Percentiles rank a stretch among this genome's conserved stretches.
phyloP scores from a whole-genome alignment of 768 basidiomycete species.

The Gloeopeniophorella convolvens region DNA sequence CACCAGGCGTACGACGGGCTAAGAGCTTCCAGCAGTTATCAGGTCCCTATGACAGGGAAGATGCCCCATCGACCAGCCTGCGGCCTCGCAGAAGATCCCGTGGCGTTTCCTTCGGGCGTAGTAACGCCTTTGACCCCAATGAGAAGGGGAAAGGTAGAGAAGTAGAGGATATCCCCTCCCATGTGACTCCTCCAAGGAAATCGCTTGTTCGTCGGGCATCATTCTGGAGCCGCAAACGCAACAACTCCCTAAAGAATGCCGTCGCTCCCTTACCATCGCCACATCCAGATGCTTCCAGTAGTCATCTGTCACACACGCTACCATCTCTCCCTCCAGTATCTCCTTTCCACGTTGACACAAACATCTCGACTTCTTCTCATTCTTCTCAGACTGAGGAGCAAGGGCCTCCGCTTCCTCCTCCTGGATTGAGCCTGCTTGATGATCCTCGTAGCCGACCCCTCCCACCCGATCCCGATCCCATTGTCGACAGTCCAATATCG shows the following conservation, averaged over 20 bases:
- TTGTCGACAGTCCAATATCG: slow-evolving; percentile 11
- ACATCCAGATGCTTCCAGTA: slow-evolving; percentile 23
- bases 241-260: slow-evolving; percentile 35
- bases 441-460: background rate
- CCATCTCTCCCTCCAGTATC: slow-evolving; percentile 38
- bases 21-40: slow-evolving; percentile 47
- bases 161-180: slow-evolving; percentile 28
- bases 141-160: slow-evolving; percentile 40
- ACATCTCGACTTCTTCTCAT: slow-evolving; percentile 20
- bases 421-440: slow-evolving; percentile 9
- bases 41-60: slow-evolving; percentile 23
- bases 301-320: slow-evolving; percentile 32
- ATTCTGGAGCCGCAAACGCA: slow-evolving; percentile 22
- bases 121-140: slow-evolving; percentile 34
- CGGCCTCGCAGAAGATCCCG: slow-evolving; percentile 35
- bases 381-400: slow-evolving; percentile 26
- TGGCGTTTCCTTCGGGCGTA: slow-evolving; percentile 49
- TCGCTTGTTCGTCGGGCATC: slow-evolving; percentile 18
- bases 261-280: slow-evolving; percentile 27
- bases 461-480: slow-evolving; percentile 1
- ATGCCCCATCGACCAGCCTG: slow-evolving; percentile 16
- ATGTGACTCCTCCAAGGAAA: slow-evolving; percentile 19
- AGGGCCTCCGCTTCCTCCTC: slow-evolving; percentile 16
- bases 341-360: slow-evolving; percentile 35
- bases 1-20: slow-evolving; percentile 35